phyloP scores from a whole-genome alignment of 1,284 basidiomycete genomes.

The Hypsizygus ulmarius region DNA sequence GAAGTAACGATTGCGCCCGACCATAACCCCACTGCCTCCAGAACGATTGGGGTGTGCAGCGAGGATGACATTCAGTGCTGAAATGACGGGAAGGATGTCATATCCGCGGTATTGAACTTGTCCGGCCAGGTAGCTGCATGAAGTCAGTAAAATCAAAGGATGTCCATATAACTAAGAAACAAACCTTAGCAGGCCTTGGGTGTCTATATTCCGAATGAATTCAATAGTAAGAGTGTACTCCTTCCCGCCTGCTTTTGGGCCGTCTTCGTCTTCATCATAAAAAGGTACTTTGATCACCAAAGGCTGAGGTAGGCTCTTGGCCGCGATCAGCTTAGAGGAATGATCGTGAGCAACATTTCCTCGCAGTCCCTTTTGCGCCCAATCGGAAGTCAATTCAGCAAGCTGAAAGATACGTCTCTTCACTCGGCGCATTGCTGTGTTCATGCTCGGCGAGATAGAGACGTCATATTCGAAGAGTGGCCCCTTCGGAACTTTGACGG shows the following conservation, averaged over 20 bases:
- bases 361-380: constrained; percentile 49
- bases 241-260: constrained; percentile 43
- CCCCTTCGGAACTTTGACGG: constrained; percentile 58
- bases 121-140: constrained; percentile 57
- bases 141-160: background rate
- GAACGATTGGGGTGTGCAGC: constrained; percentile 59
- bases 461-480: constrained; percentile 71
- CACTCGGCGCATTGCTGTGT: constrained; percentile 51
- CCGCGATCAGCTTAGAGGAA: constrained; percentile 61
- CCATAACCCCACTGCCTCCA: constrained; percentile 61
- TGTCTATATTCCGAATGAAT: constrained; percentile 58
- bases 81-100: constrained; percentile 66
- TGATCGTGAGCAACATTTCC: constrained; percentile 68
- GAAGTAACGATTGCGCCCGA: constrained; percentile 76
- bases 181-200: constrained; percentile 54
- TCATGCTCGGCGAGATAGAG: constrained; percentile 51
- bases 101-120: constrained; percentile 56
- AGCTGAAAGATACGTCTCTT: constrained; percentile 70
- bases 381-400: constrained; percentile 58
- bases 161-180: constrained; percentile 13
- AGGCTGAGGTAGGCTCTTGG: constrained; percentile 54
- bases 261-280: constrained; percentile 64
- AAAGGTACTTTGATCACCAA: constrained; percentile 54
- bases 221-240: constrained; percentile 63
- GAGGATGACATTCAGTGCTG: constrained; percentile 71